Conservation (phyloP, 1,284 basidiomycete genomes). For the Malassezia obtusa region DNA sequence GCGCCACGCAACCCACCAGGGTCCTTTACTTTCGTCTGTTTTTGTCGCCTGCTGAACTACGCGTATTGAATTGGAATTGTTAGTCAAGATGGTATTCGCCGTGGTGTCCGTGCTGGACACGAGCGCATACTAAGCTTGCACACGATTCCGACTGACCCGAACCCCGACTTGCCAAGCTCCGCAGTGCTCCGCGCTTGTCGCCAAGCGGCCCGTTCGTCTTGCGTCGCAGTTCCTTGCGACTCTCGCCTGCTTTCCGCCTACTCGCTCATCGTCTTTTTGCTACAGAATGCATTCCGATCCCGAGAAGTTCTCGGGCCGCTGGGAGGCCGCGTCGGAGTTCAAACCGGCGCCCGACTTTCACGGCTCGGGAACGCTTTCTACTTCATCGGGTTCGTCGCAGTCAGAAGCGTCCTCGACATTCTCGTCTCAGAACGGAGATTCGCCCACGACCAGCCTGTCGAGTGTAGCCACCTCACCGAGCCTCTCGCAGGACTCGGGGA, state of each 20-base stretch:
- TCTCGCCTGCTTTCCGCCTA: not conserved
- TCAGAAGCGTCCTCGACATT: constrained; percentile 26
- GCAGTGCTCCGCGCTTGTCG: too few species aligned
- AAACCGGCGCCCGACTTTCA: not conserved
- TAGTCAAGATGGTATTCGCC: not conserved
- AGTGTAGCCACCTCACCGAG: constrained; percentile 10
- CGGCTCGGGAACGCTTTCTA: not conserved
- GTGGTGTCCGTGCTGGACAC: not conserved
- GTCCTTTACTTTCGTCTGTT: too few species aligned
- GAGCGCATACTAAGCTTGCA: not conserved
- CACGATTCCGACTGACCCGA: not conserved
- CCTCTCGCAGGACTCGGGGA: not conserved
- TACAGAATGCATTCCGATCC: not conserved
- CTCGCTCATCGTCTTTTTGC: not conserved
- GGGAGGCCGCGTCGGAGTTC: not conserved
- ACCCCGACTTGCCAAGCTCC: not conserved
- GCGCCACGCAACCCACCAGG: too few species aligned
- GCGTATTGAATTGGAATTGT: not conserved
- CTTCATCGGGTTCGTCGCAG: not conserved
- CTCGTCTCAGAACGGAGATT: constrained; percentile 17
- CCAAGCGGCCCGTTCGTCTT: not conserved
- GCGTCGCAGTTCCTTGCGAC: not conserved
- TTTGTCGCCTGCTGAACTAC: too few species aligned
- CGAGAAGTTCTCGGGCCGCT: not conserved
- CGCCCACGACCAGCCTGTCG: constrained; percentile 14